These are phyloP conservation scores for Nidularia pulvinata DNA, from an alignment of 768 basidiomycete genomes.

Conservation along the genomic window DNA sequence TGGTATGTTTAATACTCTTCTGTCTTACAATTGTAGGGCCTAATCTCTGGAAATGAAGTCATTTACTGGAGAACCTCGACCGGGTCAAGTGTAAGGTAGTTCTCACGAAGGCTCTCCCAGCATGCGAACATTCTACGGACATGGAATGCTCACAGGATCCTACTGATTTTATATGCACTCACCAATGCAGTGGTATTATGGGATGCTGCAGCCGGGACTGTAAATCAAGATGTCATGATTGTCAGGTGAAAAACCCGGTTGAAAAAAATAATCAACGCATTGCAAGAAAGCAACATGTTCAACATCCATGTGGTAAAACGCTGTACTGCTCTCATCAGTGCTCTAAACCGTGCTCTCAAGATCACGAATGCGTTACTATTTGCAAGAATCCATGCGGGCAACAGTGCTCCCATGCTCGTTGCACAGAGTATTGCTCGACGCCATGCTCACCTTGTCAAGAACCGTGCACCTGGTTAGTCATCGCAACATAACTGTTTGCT, in stretches of 20 bases:
- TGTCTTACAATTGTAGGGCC: background rate
- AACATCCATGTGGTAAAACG: conserved; percentile 47
- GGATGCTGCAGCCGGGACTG: conserved; percentile 55
- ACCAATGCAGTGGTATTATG: conserved; percentile 41
- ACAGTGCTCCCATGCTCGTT: conserved; percentile 51
- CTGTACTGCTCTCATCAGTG: conserved; percentile 63
- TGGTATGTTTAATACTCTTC: conserved; percentile 39
- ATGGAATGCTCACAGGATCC: conserved; percentile 50
- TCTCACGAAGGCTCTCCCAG: conserved; percentile 41
- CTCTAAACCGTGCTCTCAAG: conserved; percentile 40
- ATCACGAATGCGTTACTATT: conserved; percentile 43
- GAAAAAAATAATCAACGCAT: conserved; percentile 6
- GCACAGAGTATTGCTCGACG: conserved; percentile 42
- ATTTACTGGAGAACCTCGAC: conserved; percentile 40
- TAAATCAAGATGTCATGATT: conserved; percentile 43
- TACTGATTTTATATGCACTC: conserved; percentile 31
- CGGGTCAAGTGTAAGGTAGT: conserved; percentile 37
- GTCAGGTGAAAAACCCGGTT: conserved; percentile 30
- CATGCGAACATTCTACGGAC: conserved; percentile 51
- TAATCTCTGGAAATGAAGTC: conserved; percentile 26
- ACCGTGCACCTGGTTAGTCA: conserved; percentile 50
- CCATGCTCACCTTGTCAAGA: conserved; percentile 66
- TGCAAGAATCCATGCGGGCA: conserved; percentile 54
- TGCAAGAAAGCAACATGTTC: conserved; percentile 29
- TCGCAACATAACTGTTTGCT: background rate